Conservation (phyloP, 2,329 filamentous ascomycete species). For the Chaetomiaceae sp. region DNA sequence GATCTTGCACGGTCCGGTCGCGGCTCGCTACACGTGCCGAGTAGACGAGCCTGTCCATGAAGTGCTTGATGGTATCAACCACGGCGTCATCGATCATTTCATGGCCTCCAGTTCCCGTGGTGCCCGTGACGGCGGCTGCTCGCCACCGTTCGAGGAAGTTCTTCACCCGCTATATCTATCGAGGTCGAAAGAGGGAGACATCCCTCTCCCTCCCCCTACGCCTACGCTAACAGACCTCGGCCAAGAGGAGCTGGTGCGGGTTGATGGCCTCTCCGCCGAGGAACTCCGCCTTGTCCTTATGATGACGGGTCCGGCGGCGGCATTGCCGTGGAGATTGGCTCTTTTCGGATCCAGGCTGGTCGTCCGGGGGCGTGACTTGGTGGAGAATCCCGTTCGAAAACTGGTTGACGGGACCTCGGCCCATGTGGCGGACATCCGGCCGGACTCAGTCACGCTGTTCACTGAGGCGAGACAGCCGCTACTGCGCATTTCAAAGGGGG, state of each 20-base stretch:
- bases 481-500: neutral
- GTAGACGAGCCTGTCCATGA: neutral
- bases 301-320: neutral
- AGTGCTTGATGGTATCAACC: neutral
- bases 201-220: neutral
- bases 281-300: neutral
- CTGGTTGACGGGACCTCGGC: neutral
- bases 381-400: neutral
- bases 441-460: neutral
- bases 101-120: no score
- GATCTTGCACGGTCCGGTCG: constrained; percentile 89
- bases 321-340: neutral
- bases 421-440: neutral
- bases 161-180: neutral
- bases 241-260: neutral
- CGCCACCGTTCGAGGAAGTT: neutral
- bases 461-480: neutral
- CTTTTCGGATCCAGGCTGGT: neutral
- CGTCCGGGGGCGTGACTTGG: neutral
- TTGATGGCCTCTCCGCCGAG: neutral
- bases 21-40: constrained; percentile 70
- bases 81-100: neutral
- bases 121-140: neutral
- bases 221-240: no score
- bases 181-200: neutral